A percentile compares a stretch with the other conserved stretches of the same genome.
Conservation (phyloP, 1,139 yeast species). For the Kodamaea alishanica region DNA sequence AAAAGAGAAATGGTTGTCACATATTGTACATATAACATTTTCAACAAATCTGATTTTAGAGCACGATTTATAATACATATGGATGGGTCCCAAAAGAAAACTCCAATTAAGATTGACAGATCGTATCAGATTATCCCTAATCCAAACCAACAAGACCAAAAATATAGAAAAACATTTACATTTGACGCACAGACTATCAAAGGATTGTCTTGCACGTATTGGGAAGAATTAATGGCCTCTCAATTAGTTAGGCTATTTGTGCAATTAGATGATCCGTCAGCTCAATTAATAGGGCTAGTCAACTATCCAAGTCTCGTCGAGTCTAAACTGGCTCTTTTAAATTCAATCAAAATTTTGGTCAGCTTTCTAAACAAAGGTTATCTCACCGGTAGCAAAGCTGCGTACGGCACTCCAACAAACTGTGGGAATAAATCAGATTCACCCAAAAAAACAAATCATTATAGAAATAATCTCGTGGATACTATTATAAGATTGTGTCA, state of each 20-base stretch:
- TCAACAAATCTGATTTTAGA: slow-evolving; percentile 46
- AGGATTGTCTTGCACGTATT: slow-evolving; percentile 20
- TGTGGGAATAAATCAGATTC: slow-evolving; percentile 27
- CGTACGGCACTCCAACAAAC: slow-evolving; percentile 29
- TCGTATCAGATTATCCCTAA: slow-evolving; percentile 29
- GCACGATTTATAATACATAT: slow-evolving; percentile 30
- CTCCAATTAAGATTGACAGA: slow-evolving; percentile 26
- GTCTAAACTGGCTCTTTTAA: slow-evolving; percentile 15
- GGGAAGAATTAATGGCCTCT: slow-evolving; percentile 40
- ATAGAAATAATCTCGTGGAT: slow-evolving; percentile 35
- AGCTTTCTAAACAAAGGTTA: slow-evolving; percentile 27
- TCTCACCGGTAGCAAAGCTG: slow-evolving; percentile 25
- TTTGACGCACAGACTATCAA: slow-evolving; percentile 20
- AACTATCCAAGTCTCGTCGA: slow-evolving; percentile 23
- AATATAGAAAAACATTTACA: slow-evolving; percentile 17
- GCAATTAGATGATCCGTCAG: slow-evolving; percentile 34
- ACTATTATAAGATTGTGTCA: slow-evolving; percentile 23
- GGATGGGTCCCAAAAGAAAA: slow-evolving; percentile 18
- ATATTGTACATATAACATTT: slow-evolving; percentile 48
- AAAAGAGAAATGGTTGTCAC: slow-evolving; percentile 41
- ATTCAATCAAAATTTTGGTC: slow-evolving; percentile 20
- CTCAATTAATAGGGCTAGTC: slow-evolving; percentile 35
- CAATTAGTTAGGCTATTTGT: slow-evolving; percentile 30
- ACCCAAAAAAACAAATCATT: slow-evolving; percentile 25
- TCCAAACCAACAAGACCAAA: slow-evolving; percentile 12